phyloP scores from a whole-genome alignment of 495 filamentous ascomycete genomes.

The Hyaloscypha variabilis region DNA sequence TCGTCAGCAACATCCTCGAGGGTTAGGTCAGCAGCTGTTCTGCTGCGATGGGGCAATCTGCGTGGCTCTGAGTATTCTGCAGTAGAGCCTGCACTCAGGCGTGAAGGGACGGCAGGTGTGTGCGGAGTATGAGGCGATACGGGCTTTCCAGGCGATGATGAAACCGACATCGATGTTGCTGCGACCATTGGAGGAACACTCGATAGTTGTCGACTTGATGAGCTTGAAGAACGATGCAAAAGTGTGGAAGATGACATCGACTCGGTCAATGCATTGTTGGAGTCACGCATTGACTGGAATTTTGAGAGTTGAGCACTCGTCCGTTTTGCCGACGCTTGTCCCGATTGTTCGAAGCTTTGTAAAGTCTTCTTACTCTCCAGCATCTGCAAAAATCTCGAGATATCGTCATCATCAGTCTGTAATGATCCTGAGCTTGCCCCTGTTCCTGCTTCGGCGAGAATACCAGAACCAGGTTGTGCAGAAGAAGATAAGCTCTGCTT shows the following conservation, averaged over 20 bases:
- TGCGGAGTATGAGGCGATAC: slow-evolving; percentile 93
- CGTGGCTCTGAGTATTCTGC: slow-evolving; percentile 65
- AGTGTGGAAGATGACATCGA: slow-evolving; percentile 85
- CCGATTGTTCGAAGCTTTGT: slow-evolving; percentile 64
- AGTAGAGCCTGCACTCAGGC: slow-evolving; percentile 86
- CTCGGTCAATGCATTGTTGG: slow-evolving; percentile 81
- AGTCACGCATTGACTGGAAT: slow-evolving; percentile 84
- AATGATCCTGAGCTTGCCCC: slow-evolving; percentile 78
- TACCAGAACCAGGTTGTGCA: slow-evolving; percentile 82
- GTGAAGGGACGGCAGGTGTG: slow-evolving; percentile 88
- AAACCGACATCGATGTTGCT: slow-evolving; percentile 78
- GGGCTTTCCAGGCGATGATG: slow-evolving; percentile 89
- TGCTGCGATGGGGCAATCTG: slow-evolving; percentile 26
- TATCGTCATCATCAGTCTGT: slow-evolving; percentile 86
- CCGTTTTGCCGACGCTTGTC: slow-evolving; percentile 60
- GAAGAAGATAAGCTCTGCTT: slow-evolving; percentile 79
- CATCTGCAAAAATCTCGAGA: slow-evolving; percentile 87
- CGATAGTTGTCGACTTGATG: slow-evolving; percentile 81
- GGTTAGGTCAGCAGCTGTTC: slow-evolving; percentile 25
- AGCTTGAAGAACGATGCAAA: slow-evolving; percentile 77
- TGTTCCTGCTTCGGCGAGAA: slow-evolving; percentile 71
- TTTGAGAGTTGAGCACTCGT: slow-evolving; percentile 72
- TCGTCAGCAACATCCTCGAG: slow-evolving; percentile 38
- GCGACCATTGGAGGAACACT: slow-evolving; percentile 84
- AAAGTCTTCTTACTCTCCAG: slow-evolving; percentile 81